Evolutionary conservation across 148 eudicot species (phyloP).

Genomic region (Beta vulgaris): DNA sequence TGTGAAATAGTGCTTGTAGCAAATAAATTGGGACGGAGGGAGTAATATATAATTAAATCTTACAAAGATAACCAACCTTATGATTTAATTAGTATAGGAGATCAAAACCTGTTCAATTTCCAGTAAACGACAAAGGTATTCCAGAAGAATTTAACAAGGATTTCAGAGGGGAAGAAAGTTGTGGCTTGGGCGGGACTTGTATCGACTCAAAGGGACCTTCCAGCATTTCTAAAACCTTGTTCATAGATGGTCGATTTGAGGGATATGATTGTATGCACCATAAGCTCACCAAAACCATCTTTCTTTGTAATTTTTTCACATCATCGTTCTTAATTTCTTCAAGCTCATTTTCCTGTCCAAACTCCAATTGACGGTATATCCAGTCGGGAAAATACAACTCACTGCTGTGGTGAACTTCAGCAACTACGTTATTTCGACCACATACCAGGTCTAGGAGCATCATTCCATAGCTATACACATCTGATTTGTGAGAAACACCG

Average conservation of each 20-base stretch:
- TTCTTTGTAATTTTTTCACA: conserved; percentile 22
- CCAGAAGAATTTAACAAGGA: background rate
- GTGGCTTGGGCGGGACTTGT: conserved; percentile 10
- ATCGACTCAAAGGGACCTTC: conserved; percentile 13
- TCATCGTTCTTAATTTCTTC: background rate
- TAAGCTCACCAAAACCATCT: conserved; percentile 39
- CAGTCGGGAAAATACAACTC: conserved; percentile 10
- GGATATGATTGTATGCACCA: conserved; percentile 22
- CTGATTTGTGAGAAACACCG: conserved; percentile 19
- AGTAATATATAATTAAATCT: too few species aligned
- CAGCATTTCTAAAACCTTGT: conserved; percentile 12
- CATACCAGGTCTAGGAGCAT: conserved; percentile 22
- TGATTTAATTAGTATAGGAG: background rate
- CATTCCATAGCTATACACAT: conserved; percentile 28
- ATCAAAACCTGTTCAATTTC: background rate
- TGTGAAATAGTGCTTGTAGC: too few species aligned
- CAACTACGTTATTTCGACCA: background rate
- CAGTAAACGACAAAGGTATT: background rate
- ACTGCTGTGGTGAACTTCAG: background rate
- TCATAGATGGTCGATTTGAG: conserved; percentile 6
- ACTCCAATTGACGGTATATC: conserved; percentile 29
- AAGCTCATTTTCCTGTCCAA: background rate
- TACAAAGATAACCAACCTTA: background rate
- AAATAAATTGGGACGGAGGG: too few species aligned
- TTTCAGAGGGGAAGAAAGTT: background rate